Conservation (phyloP, 768 basidiomycete genomes). For the Boletus edulis region DNA sequence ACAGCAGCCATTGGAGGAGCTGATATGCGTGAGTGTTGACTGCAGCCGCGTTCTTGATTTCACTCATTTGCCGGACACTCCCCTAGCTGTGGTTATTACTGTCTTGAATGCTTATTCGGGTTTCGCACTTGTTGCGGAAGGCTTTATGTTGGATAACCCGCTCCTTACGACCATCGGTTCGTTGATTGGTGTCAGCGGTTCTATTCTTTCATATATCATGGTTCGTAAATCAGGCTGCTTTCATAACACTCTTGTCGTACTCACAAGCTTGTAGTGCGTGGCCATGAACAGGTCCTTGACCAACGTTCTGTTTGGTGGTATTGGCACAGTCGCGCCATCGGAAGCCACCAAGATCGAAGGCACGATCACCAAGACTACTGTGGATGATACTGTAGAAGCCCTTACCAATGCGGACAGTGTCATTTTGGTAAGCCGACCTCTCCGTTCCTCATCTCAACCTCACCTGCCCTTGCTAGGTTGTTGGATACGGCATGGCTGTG, state of each 20-base stretch:
- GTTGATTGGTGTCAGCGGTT: conserved; percentile 86
- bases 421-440: conserved; percentile 52
- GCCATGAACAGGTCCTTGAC: conserved; percentile 88
- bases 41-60: neutral
- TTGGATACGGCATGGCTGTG: conserved; percentile 91
- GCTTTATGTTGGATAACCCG: conserved; percentile 88
- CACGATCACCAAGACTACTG: conserved; percentile 68
- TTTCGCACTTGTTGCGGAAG: conserved; percentile 89
- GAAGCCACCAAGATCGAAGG: conserved; percentile 81
- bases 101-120: conserved; percentile 90
- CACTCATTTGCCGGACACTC: conserved; percentile 5
- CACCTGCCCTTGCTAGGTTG: conserved; percentile 45
- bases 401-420: conserved; percentile 79
- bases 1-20: conserved; percentile 92
- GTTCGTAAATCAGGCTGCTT: conserved; percentile 38
- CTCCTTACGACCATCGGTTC: conserved; percentile 82
- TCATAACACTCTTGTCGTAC: neutral
- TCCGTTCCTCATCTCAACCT: neutral
- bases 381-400: conserved; percentile 80
- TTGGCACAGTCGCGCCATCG: conserved; percentile 50
- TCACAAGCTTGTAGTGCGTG: conserved; percentile 56
- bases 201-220: conserved; percentile 92
- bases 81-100: conserved; percentile 81
- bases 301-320: conserved; percentile 90
- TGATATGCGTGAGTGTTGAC: conserved; percentile 74